Evolutionary conservation across 2,329 filamentous ascomycete species (phyloP).

Genomic region (Bipolaris zeicola): DNA sequence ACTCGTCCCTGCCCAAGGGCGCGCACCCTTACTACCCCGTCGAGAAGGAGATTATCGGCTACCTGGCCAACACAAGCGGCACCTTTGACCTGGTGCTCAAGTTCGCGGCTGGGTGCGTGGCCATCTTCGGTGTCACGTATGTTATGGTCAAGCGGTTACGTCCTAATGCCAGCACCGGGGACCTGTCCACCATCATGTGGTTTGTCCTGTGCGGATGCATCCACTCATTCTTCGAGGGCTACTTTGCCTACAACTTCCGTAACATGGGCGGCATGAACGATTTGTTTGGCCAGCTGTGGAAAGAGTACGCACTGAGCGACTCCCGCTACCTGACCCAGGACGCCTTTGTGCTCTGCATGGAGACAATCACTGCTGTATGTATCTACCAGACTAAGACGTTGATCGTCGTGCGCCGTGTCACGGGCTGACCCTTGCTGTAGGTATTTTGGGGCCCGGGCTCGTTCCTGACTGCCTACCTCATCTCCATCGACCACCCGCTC

Average conservation of each 20-base stretch:
- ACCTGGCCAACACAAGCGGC: constrained; percentile 68
- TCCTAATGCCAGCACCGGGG: constrained; percentile 59
- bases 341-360: constrained; percentile 84
- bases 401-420: neutral
- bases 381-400: neutral
- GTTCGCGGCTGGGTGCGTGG: constrained; percentile 63
- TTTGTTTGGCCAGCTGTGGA: constrained; percentile 86
- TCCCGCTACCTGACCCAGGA: constrained; percentile 81
- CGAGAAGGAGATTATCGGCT: constrained; percentile 65
- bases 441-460: constrained; percentile 67
- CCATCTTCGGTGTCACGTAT: constrained; percentile 64
- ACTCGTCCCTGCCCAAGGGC: constrained; percentile 21
- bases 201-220: constrained; percentile 75
- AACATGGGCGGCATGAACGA: constrained; percentile 70
- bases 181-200: constrained; percentile 71
- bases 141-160: constrained; percentile 59
- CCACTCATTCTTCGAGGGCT: constrained; percentile 84
- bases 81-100: constrained; percentile 63
- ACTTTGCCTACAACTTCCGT: constrained; percentile 74
- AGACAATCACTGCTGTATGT: constrained; percentile 77
- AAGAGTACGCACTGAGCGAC: constrained; percentile 87
- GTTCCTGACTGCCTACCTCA: constrained; percentile 61
- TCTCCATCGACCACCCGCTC: constrained; percentile 60
- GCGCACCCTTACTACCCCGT: constrained; percentile 74
- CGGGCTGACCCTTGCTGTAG: constrained; percentile 43